Base-by-base conservation (phyloP, 2,329 filamentous ascomycete species). In the Paraphaeosphaeria minitans region DNA sequence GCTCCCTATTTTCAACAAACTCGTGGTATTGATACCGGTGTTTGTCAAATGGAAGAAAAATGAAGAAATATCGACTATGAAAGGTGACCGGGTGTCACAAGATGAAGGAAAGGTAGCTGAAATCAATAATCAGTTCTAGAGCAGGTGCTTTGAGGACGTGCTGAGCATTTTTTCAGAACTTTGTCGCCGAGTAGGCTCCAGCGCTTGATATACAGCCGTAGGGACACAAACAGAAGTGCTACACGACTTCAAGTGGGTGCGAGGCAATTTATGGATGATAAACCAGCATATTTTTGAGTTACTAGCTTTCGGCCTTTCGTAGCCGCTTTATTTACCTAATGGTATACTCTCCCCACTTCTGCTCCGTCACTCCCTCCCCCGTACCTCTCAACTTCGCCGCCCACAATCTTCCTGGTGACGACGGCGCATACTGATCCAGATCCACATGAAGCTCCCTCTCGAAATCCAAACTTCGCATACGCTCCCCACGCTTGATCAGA, bases 241-340 rank as follows among this genome's bases (percentile, higher is more conserved):
- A 27, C 24, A 27, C 24, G 24, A 27, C 3, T 3, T 27, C 24
- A 6, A 27, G 24, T 27, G 24, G 24, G 24, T 27, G 24, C 3
- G 24, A 27, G 24, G 24, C 24, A 27, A 27, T 27, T 27, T 27
- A 27, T 27, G 24, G 24, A 27, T 27, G 24, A 27, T 6, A 27
- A 6, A 27, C 24, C 6, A 27, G 24, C 24, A 27, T 6, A 3
- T n/a, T 14, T n/a, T n/a, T 8, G 4, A n/a, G 1, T 69, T 67
- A 27, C 62, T 56, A 53, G 63, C 66, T 57, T 69, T 33, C 7
- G 10, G 31, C 31, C 29, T 19, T 16, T n/a, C 48, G 55, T 14
- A 47, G n/a, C 29, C 49, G 22, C 48, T 57, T 57, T 48, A 57
- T 57, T 19, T 57, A 47, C 41, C 42, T 45, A 10, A 57, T 51